Conservation (phyloP, 257 asterid genomes). For the Solanum microdontum region DNA sequence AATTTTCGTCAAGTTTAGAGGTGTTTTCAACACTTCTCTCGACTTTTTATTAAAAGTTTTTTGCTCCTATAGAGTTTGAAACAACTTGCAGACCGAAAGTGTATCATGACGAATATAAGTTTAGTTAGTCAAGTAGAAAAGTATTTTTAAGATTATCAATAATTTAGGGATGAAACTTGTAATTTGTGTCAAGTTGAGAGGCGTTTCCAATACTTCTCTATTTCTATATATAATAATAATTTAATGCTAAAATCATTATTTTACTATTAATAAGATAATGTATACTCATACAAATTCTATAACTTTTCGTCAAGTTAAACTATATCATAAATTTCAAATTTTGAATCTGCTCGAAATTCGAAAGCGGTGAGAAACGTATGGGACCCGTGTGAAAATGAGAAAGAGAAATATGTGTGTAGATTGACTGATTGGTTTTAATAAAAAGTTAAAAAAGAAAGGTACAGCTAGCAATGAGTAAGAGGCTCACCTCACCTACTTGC, state of each 20-base stretch:
- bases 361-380: not conserved
- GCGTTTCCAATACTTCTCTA: no score
- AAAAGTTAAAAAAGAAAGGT: not conserved
- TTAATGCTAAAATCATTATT: no score
- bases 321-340: not conserved
- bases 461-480: slow-evolving; percentile 2
- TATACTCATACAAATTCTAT: not conserved
- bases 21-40: no score
- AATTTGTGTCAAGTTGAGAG: not conserved
- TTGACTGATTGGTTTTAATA: not conserved
- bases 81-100: no score
- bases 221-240: not conserved
- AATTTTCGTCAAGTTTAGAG: no score
- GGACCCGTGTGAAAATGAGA: not conserved
- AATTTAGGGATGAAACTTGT: no score
- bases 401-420: not conserved
- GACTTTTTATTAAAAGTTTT: no score
- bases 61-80: no score
- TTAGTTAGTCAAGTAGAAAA: no score
- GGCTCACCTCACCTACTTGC: not conserved
- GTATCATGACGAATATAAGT: no score
- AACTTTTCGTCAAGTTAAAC: rapidly evolving
- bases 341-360: not conserved
- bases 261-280: not conserved
- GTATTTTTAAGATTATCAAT: no score